A percentile compares a stretch with the other conserved stretches of the same genome.
Evolutionary conservation across 345 rosid species (phyloP).

Genomic region (Bretschneidera sinensis): DNA sequence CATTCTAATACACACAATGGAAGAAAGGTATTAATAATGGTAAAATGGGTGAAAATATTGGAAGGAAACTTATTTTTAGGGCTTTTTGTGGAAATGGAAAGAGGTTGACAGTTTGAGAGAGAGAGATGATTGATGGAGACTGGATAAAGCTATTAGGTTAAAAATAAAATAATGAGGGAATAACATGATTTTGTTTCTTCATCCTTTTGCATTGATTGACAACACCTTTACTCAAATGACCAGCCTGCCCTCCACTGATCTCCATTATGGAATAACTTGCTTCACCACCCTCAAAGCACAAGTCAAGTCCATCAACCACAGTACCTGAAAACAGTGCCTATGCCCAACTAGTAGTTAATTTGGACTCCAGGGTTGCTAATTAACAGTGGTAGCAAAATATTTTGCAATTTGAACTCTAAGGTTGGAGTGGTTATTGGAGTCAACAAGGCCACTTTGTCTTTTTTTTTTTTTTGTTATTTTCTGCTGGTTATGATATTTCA

Average conservation of each 20-base stretch:
- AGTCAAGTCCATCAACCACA: not conserved
- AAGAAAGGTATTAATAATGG: conserved; percentile 3
- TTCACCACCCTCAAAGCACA: too few relatives aligned
- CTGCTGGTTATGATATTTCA: too few relatives aligned
- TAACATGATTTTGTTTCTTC: conserved; percentile 48
- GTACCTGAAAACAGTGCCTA: too few relatives aligned
- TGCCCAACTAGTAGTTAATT: too few relatives aligned
- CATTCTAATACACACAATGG: not conserved
- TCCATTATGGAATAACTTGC: too few relatives aligned
- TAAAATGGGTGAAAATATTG: conserved; percentile 4
- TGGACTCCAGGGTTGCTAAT: too few relatives aligned
- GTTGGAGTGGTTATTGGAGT: too few relatives aligned
- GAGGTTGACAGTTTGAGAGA: conserved; percentile 16
- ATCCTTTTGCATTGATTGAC: conserved; percentile 43
- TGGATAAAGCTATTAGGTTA: conserved; percentile 23
- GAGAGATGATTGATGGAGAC: conserved; percentile 28
- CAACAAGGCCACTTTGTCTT: too few relatives aligned
- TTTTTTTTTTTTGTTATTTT: too few relatives aligned
- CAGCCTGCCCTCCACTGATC: conserved; percentile 19
- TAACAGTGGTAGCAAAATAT: too few relatives aligned
- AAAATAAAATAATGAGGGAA: conserved; percentile 28
- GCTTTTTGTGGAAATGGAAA: conserved; percentile 22
- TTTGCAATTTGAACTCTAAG: too few relatives aligned
- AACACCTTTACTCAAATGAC: conserved; percentile 40
- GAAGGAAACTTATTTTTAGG: conserved; percentile 7